phyloP scores from a whole-genome alignment of 768 basidiomycete species.

The Pleurotus eryngii region DNA sequence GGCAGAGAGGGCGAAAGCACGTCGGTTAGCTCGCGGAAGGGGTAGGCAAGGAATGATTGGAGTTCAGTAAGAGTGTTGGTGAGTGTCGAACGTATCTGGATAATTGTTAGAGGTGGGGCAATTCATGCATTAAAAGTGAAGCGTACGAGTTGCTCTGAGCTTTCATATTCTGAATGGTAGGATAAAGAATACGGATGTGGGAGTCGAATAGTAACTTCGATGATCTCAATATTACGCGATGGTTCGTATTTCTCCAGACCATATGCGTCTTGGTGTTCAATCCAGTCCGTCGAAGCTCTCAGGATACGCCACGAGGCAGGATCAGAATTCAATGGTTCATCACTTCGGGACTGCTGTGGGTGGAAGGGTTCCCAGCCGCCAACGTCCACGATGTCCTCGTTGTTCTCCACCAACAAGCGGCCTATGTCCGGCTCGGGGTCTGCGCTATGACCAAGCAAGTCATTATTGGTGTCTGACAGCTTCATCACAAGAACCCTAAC shows the following conservation, averaged over 20 bases:
- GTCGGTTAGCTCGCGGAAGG: not conserved
- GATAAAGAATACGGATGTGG: not conserved
- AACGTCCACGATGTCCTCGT: constrained; percentile 65
- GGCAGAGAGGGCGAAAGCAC: constrained; percentile 3
- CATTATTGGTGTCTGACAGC: not conserved
- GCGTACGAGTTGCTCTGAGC: constrained; percentile 4
- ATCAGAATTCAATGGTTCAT: constrained; percentile 28
- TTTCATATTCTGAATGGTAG: constrained; percentile 5
- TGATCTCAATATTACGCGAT: constrained; percentile 59
- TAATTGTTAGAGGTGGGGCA: not conserved
- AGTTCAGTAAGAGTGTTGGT: constrained; percentile 1
- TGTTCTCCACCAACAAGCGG: constrained; percentile 53
- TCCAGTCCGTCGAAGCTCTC: constrained; percentile 69
- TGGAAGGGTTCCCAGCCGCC: constrained; percentile 50
- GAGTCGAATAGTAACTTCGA: constrained; percentile 30
- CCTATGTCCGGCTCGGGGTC: constrained; percentile 3
- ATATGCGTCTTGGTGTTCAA: constrained; percentile 61
- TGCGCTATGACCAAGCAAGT: not conserved
- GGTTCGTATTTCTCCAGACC: constrained; percentile 67
- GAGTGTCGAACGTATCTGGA: constrained; percentile 1
- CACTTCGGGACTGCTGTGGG: constrained; percentile 2
- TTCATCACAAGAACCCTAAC: constrained; percentile 46
- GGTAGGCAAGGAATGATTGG: constrained; percentile 6
- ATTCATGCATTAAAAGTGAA: not conserved
- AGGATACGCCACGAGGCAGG: constrained; percentile 29